Evolutionary conservation across 169 alveolate species (phyloP).

Genomic region (Cryptosporidium ubiquitum): DNA sequence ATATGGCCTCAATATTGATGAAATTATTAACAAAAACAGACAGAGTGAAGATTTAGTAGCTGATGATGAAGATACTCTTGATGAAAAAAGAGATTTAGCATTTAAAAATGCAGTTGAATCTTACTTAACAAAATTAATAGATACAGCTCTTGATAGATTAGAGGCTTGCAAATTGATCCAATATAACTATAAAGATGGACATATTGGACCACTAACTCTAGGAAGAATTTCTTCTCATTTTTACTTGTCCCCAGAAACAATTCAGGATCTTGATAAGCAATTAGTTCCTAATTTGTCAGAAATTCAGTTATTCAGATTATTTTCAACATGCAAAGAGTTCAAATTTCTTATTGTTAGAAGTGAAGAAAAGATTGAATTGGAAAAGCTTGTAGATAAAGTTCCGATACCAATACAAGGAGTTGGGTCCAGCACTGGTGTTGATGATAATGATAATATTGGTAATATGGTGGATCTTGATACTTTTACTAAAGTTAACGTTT

Average conservation of each 20-base stretch:
- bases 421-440: slow-evolving; percentile 80
- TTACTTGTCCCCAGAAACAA: slow-evolving; percentile 88
- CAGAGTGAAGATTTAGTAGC: neutral
- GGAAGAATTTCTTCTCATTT: slow-evolving; percentile 98
- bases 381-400: slow-evolving; percentile 92
- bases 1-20: slow-evolving; percentile 85
- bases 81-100: neutral
- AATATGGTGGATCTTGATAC: slow-evolving; percentile 84
- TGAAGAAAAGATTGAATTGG: slow-evolving; percentile 96
- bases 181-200: slow-evolving; percentile 93
- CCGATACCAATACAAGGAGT: slow-evolving; percentile 87
- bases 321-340: slow-evolving; percentile 96
- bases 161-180: slow-evolving; percentile 92
- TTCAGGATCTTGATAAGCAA: slow-evolving; percentile 42
- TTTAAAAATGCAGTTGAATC: slow-evolving; percentile 32
- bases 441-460: slow-evolving; percentile 17
- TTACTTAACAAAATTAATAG: slow-evolving; percentile 76
- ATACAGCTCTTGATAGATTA: slow-evolving; percentile 92
- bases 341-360: slow-evolving; percentile 95
- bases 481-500: slow-evolving; percentile 93
- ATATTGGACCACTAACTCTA: slow-evolving; percentile 92
- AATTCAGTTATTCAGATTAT: slow-evolving; percentile 94
- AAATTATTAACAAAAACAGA: neutral
- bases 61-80: neutral
- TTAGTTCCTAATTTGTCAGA: slow-evolving; percentile 90